A percentile compares a stretch with the other conserved stretches of the same genome.
Evolutionary conservation across 1,139 yeast genomes (phyloP).

Genomic region (Casaregolazyma lundiana): DNA sequence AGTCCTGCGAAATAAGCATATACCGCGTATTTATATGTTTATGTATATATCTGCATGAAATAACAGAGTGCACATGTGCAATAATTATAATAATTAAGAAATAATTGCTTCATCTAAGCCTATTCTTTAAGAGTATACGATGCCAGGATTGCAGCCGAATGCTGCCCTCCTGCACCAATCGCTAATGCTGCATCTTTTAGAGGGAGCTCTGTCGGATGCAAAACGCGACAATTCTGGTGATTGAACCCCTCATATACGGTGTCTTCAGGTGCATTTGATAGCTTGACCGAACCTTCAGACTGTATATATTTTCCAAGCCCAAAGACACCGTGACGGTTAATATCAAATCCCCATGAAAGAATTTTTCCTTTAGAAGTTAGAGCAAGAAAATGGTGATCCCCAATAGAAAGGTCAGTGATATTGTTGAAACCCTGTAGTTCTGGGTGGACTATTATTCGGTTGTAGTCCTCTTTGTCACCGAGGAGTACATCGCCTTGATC

Average conservation of each 20-base stretch:
- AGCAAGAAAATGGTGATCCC: slow-evolving; percentile 71
- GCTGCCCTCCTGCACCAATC: slow-evolving; percentile 79
- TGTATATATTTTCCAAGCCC: slow-evolving; percentile 49
- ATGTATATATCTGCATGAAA: too few species aligned
- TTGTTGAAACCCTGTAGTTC: slow-evolving; percentile 51
- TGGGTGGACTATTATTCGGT: slow-evolving; percentile 34
- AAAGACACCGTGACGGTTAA: slow-evolving; percentile 60
- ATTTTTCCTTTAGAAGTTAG: slow-evolving; percentile 55
- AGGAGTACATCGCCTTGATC: slow-evolving; percentile 47
- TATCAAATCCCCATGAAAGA: slow-evolving; percentile 69
- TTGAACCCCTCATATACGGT: slow-evolving; percentile 10
- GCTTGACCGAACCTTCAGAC: not conserved
- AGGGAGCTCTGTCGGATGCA: slow-evolving; percentile 43
- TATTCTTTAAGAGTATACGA: slow-evolving; percentile 16
- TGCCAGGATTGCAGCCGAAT: slow-evolving; percentile 54
- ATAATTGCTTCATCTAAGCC: not conserved
- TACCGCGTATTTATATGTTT: not conserved
- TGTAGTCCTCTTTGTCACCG: slow-evolving; percentile 33
- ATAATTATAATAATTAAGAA: not conserved
- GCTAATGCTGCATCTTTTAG: slow-evolving; percentile 43
- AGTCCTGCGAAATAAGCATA: not conserved
- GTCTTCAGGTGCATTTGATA: slow-evolving; percentile 4
- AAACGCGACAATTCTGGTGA: slow-evolving; percentile 37
- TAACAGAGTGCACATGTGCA: too few species aligned
- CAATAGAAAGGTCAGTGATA: slow-evolving; percentile 52